phyloP scores from a whole-genome alignment of 2,329 filamentous ascomycete species.

The Fusarium buxicola region DNA sequence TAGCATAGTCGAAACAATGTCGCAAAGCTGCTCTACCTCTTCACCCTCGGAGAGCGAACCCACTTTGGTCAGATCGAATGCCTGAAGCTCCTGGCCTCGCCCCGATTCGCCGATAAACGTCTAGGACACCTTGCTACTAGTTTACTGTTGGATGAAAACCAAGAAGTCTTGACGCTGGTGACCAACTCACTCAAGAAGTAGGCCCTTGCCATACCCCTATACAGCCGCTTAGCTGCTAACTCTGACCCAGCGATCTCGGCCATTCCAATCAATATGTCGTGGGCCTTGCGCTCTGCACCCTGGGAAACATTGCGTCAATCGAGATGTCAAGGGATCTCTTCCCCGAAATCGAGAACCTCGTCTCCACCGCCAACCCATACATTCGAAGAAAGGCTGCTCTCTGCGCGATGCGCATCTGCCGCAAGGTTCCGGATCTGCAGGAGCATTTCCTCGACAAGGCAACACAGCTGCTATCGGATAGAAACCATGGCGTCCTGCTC shows the following conservation, averaged over 20 bases:
- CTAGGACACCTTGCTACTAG: conserved; percentile 96
- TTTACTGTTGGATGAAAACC: conserved; percentile 95
- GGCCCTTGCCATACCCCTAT: conserved; percentile 38
- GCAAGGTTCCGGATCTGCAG: conserved; percentile 96
- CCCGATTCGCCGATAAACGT: conserved; percentile 97
- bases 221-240: conserved; percentile 29
- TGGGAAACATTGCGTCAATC: conserved; percentile 96
- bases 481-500: conserved; percentile 94
- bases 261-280: conserved; percentile 99
- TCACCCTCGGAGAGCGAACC: conserved; percentile 95
- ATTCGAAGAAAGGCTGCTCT: conserved; percentile 96
- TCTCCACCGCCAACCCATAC: conserved; percentile 97
- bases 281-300: conserved; percentile 92
- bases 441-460: conserved; percentile 98
- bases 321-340: conserved; percentile 99
- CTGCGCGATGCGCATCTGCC: conserved; percentile 99
- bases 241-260: conserved; percentile 79
- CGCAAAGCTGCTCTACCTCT: conserved; percentile 96
- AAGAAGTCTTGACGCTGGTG: conserved; percentile 95
- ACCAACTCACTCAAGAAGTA: conserved; percentile 99
- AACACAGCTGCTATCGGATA: conserved; percentile 85
- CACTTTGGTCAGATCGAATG: conserved; percentile 99
- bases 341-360: conserved; percentile 90
- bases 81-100: conserved; percentile 94
- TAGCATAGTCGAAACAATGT: conserved; percentile 91